Evolutionary conservation across 305 asterid species (phyloP).

Genomic region (Ilex paraguariensis): DNA sequence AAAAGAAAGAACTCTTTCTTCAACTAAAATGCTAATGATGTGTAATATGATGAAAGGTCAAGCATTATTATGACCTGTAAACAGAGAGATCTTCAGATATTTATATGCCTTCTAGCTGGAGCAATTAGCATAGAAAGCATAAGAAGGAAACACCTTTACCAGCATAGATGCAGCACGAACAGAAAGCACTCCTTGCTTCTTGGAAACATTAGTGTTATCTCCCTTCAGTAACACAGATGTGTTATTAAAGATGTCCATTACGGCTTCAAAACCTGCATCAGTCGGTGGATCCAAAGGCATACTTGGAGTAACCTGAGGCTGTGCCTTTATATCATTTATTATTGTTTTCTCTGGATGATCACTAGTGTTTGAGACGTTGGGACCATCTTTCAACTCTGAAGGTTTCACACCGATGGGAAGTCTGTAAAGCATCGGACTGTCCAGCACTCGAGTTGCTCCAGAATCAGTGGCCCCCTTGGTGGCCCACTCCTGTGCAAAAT

Average conservation of each 20-base stretch:
- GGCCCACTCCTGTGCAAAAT: slow-evolving; percentile 27
- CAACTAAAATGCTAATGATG: too few relatives aligned
- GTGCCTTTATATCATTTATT: slow-evolving; percentile 36
- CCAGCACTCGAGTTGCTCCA: slow-evolving; percentile 41
- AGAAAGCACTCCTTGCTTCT: slow-evolving; percentile 82
- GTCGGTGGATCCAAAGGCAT: slow-evolving; percentile 39
- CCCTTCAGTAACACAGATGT: slow-evolving; percentile 31
- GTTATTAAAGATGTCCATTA: slow-evolving; percentile 25
- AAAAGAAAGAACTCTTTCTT: too few relatives aligned
- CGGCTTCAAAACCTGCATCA: slow-evolving; percentile 32
- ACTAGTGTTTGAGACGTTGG: slow-evolving; percentile 31
- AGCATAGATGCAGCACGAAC: slow-evolving; percentile 94
- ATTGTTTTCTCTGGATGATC: slow-evolving; percentile 30
- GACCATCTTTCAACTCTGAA: slow-evolving; percentile 35
- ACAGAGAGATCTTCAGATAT: too few relatives aligned
- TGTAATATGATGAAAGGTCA: too few relatives aligned
- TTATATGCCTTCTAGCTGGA: too few relatives aligned
- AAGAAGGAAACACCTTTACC: slow-evolving; percentile 39
- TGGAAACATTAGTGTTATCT: slow-evolving; percentile 31
- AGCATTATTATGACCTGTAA: too few relatives aligned
- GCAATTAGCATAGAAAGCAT: not conserved
- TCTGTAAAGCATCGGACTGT: slow-evolving; percentile 51
- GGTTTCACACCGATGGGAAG: slow-evolving; percentile 90
- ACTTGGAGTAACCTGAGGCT: slow-evolving; percentile 27
- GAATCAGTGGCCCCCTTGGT: slow-evolving; percentile 34